Conservation (phyloP, 2,329 filamentous ascomycete genomes). For the Fusarium hostae region DNA sequence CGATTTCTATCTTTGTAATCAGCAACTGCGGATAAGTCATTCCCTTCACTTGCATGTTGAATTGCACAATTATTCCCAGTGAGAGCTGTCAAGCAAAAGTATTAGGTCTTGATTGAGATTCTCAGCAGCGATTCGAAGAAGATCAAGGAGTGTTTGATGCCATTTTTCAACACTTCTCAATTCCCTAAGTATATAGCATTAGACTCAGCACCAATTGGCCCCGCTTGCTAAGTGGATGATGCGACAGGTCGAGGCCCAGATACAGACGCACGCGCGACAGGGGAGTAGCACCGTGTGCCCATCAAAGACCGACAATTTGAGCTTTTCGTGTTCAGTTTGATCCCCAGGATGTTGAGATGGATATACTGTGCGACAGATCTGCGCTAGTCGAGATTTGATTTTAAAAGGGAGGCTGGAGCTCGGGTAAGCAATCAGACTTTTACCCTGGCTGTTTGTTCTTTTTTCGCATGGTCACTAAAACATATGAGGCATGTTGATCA, state of each 20-base stretch:
- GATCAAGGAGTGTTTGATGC: background rate
- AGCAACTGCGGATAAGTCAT: constrained; percentile 3
- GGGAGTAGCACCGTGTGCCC: constrained; percentile 41
- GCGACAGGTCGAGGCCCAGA: constrained; percentile 44
- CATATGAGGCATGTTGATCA: constrained; percentile 15
- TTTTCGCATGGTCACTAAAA: constrained; percentile 20
- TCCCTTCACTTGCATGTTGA: background rate
- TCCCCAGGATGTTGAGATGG: constrained; percentile 28
- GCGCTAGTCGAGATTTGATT: constrained; percentile 46
- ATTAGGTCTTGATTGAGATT: background rate
- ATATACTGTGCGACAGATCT: constrained; percentile 46
- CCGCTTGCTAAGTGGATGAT: constrained; percentile 42
- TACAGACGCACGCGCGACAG: constrained; percentile 36
- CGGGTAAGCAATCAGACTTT: constrained; percentile 9
- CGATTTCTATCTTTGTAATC: constrained; percentile 24
- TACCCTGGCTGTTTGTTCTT: background rate
- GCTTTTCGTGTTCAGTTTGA: constrained; percentile 44
- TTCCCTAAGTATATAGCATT: background rate
- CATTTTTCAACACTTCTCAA: background rate
- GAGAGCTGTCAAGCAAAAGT: background rate
- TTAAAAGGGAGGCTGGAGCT: constrained; percentile 37
- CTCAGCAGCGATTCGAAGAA: background rate
- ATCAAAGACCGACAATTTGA: constrained; percentile 28
- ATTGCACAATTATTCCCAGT: background rate
- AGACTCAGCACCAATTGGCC: constrained; percentile 7